Base-by-base conservation (phyloP, 2,329 filamentous ascomycete genomes). In the Keithomyces neogunnii region DNA sequence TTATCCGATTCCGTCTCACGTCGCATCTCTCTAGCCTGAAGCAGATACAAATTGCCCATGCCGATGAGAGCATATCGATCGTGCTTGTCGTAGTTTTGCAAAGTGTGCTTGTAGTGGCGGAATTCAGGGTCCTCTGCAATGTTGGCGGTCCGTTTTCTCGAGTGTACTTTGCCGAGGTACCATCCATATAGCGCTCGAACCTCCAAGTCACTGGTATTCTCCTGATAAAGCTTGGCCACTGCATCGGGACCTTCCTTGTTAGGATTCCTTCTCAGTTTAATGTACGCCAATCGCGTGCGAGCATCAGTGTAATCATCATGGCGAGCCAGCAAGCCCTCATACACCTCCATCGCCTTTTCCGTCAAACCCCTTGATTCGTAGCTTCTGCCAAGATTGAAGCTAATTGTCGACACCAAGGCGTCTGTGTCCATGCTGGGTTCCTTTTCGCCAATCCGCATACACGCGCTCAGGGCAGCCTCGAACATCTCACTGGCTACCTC, bases 41-140 rank as follows among this genome's bases (percentile, higher is more conserved):
- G 76, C 40, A 99, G 78, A 59, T 92, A 86, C 65, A 99, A 74
- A 65, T 99, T 99, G 42, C 93, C 93, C 92, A 99, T 97, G 11
- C 89, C 92, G 30, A 95, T 91, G 31, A 99, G 75, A 4, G 93
- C 89, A 66, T 99, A 99, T n/a, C 89, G 81, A 66, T 99, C 93
- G 65, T 99, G 93, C 76, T 97, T 99, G 73, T 99, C 92, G 65
- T 90, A 86, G 58, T 91, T 84, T 65, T 95, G 89, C 32, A 99
- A 74, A 0, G 92, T 97, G 67, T 96, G 90, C 71, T 97, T 99
- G 76, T 95, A 95, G 66, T 96, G 91, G 3, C 90, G 83, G 61
- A 96, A 86, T 67, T 99, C 93, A 35, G 85, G 84, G 63, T 99
- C 95, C 63, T 97, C 91, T 13, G 83, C 83, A 53, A 96, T 78